Conservation (phyloP, 495 filamentous ascomycete species). For the Neohortaea acidophila region DNA sequence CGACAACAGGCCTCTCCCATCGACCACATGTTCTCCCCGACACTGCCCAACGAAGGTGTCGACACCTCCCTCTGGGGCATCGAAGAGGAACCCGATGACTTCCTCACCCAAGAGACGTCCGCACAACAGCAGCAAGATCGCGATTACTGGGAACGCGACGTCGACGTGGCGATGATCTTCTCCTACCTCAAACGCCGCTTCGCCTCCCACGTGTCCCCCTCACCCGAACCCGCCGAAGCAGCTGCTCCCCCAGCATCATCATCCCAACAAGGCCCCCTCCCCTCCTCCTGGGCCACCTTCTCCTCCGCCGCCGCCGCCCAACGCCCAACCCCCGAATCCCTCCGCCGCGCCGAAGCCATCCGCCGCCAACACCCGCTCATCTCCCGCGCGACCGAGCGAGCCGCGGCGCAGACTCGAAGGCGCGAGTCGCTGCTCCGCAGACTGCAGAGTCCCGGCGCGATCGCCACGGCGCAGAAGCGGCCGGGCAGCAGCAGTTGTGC, state of each 20-base stretch:
- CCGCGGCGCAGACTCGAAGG: slow-evolving; percentile 33
- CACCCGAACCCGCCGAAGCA: neutral
- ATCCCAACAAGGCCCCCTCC: slow-evolving; percentile 9
- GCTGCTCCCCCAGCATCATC: neutral
- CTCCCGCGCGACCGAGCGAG: slow-evolving; percentile 35
- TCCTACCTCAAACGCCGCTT: slow-evolving; percentile 69
- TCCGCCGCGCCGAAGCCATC: slow-evolving; percentile 63
- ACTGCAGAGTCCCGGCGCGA: too few relatives aligned
- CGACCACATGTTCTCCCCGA: slow-evolving; percentile 11
- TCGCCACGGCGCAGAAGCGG: slow-evolving; percentile 30
- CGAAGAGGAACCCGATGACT: slow-evolving; percentile 40
- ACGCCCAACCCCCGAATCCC: slow-evolving; percentile 26
- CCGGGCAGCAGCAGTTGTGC: slow-evolving; percentile 51
- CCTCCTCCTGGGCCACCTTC: slow-evolving; percentile 12
- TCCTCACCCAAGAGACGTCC: slow-evolving; percentile 11
- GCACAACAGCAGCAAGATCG: slow-evolving; percentile 17
- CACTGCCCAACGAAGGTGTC: slow-evolving; percentile 20
- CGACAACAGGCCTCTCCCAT: neutral
- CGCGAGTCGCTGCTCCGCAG: slow-evolving; percentile 36
- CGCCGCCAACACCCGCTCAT: slow-evolving; percentile 75
- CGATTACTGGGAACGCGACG: slow-evolving; percentile 78
- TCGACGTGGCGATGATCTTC: slow-evolving; percentile 80
- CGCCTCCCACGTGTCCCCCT: slow-evolving; percentile 23
- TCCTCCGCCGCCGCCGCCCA: slow-evolving; percentile 22
- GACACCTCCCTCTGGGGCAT: slow-evolving; percentile 24